Evolutionary conservation across 2,329 filamentous ascomycete genomes (phyloP).

Genomic region (Thyridium curvatum): DNA sequence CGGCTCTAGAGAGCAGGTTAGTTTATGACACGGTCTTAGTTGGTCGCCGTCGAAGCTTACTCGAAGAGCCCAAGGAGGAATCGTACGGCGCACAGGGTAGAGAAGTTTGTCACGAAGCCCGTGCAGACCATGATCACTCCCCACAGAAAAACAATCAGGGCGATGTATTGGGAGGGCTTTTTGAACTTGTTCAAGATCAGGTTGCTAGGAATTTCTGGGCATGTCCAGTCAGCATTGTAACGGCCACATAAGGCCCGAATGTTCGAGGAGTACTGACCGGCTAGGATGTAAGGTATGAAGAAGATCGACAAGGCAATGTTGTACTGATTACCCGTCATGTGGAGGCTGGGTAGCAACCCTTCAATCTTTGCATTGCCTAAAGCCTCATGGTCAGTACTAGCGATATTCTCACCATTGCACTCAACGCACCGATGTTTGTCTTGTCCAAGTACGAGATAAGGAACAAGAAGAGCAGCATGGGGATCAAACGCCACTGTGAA

Average conservation of each 20-base stretch:
- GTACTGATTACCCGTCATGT: conserved; percentile 25
- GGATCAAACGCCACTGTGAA: conserved; percentile 15
- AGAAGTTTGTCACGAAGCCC: conserved; percentile 29
- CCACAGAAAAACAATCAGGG: conserved; percentile 25
- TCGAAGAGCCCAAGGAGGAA: conserved; percentile 33
- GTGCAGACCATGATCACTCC: conserved; percentile 30
- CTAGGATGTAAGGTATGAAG: conserved; percentile 19
- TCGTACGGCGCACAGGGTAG: conserved; percentile 29
- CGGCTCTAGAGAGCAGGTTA: conserved; percentile 13
- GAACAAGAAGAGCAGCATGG: conserved; percentile 22
- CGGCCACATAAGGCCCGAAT: no score
- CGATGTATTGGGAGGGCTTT: conserved; percentile 36
- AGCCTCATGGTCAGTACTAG: conserved; percentile 3
- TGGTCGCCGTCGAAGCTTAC: no score
- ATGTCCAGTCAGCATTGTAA: background rate
- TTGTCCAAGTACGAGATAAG: conserved; percentile 22
- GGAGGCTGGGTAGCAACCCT: conserved; percentile 6
- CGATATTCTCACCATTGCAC: no score
- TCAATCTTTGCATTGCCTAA: conserved; percentile 22
- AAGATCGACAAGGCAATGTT: conserved; percentile 19
- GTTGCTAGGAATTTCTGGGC: conserved; percentile 31
- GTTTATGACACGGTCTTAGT: no score
- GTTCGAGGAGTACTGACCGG: background rate
- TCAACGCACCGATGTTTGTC: conserved; percentile 14
- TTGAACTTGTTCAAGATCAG: conserved; percentile 29